These are phyloP conservation scores for Parasitella parasitica DNA, from an alignment of 371 early-diverging fungal genomes.

Conservation along the genomic window DNA sequence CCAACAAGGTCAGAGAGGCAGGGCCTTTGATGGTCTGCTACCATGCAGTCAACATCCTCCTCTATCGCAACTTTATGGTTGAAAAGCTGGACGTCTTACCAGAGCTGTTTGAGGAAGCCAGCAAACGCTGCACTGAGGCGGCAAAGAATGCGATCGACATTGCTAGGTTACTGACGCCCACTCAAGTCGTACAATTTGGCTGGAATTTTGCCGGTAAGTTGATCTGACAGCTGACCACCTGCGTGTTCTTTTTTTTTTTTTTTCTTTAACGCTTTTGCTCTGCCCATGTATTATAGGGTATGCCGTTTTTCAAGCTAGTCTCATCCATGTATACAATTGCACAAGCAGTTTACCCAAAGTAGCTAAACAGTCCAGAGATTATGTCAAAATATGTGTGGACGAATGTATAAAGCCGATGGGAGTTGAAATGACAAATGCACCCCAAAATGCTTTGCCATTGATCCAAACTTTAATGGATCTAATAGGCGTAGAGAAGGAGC, in stretches of 20 bases:
- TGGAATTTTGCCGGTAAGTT: slow-evolving; percentile 31
- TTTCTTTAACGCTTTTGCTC: too few species aligned
- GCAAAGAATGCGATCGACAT: slow-evolving; percentile 52
- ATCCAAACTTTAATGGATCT: slow-evolving; percentile 21
- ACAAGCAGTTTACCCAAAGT: slow-evolving; percentile 18
- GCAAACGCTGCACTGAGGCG: slow-evolving; percentile 43
- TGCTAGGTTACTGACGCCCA: slow-evolving; percentile 22
- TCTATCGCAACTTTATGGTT: slow-evolving; percentile 54
- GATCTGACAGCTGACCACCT: neutral
- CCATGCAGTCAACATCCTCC: slow-evolving; percentile 41
- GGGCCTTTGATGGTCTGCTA: slow-evolving; percentile 53
- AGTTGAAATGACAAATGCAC: slow-evolving; percentile 6
- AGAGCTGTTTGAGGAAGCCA: slow-evolving; percentile 24
- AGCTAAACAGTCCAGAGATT: slow-evolving; percentile 17
- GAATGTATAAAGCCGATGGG: slow-evolving; percentile 26
- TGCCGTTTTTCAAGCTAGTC: slow-evolving; percentile 31
- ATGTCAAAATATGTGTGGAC: slow-evolving; percentile 20
- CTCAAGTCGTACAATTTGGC: slow-evolving; percentile 16
- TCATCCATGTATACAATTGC: slow-evolving; percentile 32
- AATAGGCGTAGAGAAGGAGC: slow-evolving; percentile 18
- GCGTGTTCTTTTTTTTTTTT: too few species aligned
- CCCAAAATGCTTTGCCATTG: slow-evolving; percentile 6
- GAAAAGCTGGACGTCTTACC: slow-evolving; percentile 16
- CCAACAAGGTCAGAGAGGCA: slow-evolving; percentile 14
- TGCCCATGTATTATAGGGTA: too few species aligned